Base-by-base conservation (phyloP, 2,329 filamentous ascomycete genomes). In the Truncatella angustata region DNA sequence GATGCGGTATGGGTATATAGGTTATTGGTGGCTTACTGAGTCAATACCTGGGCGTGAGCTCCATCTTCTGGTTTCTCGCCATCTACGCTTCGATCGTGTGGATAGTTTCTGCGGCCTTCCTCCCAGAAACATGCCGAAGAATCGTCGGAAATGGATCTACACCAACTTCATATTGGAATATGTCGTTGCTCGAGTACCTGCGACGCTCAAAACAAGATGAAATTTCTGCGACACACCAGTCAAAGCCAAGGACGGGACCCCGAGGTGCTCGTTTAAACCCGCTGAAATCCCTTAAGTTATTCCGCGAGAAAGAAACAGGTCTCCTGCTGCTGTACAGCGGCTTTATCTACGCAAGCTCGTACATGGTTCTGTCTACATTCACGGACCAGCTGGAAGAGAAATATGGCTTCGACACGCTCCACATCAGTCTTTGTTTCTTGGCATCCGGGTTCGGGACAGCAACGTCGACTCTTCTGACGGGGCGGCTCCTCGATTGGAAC, bases 401-500 rank as follows among this genome's bases (percentile, higher is more conserved):
- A 14, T 82, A 82, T 57, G 63, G 68, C 26, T 79, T 76, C 55
- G 70, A 73, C 56, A 73, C 77, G 48, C 63, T 81, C 6, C 67
- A 77, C 55, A 70, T 78, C 39, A 77, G 78, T 3, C 68, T 82
- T 3, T 77, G 78, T 54, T 82, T 77, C 58, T 68, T 82, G 5
- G 77, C 78, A 1, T 78, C 79, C 54, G 78, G 78, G 0, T 59
- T 74, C 1, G 79, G 79, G 3, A 79, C 74, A 55, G 73, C 72
- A 47, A 44, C 71, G 7, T 74, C 77, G 1, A 70, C 75, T 28
- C 55, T 79, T 12, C 59, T 69, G 4, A 78, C 81, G 56, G 86
- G 88, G 5, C 75, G 76, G 56, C 60, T 80, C 7, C 69, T 80
- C 49, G 77, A 81, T 66, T 83, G 80, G 73, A 90, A 91, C 65